Evolutionary conservation across 2,329 filamentous ascomycete species (phyloP), one percentile per base, ranked within the genome.

Genomic region (Colletotrichum euphorbiae): DNA sequence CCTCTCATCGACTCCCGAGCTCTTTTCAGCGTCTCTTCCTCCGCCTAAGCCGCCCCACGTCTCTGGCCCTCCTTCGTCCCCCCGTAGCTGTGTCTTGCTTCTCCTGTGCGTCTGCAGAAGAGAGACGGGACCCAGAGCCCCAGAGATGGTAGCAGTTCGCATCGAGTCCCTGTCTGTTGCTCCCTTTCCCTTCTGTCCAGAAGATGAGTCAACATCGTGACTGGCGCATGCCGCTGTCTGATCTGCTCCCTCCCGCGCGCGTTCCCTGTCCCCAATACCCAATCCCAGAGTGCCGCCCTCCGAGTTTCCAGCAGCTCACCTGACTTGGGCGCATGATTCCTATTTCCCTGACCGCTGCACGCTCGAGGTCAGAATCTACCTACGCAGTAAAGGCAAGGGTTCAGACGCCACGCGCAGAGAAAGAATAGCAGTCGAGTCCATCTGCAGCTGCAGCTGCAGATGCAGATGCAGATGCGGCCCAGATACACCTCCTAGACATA

Each of bases 321-420:
- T 74, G 74, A 75, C 73, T 75, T 72, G 69, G 70, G 65, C 72
- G 70, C 72, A 69, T 73, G 71, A 67, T 71, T n/a, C 57, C 51
- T 58, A 11, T 54, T 57, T 52, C 31, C 28, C 48, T 70, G 72
- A 73, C 73, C 72, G 72, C 74, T 72, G 74, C 73, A 71, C 72
- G 73, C 73, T 58, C 36, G 31, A 54, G 33, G 31, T 19, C 24
- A 24, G 19, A 51, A 19, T 28, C 28, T 21, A 28, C 48, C 28
- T 21, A 28, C 48, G 21, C 24, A 28, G 52, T 43, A 13, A 15
- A 38, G 36, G 43, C 62, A 59, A 42, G 62, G 69, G 56, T 67
- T 50, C 48, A 54, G 38, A 62, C 59, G 68, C 70, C 67, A 70
- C 67, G 51, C 61, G 56, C 60, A 62, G 66, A 71, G 68, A 71